These are phyloP conservation scores for Colletotrichum tamarilloi DNA, from an alignment of 2,329 filamentous ascomycete genomes.

Conservation along the genomic window DNA sequence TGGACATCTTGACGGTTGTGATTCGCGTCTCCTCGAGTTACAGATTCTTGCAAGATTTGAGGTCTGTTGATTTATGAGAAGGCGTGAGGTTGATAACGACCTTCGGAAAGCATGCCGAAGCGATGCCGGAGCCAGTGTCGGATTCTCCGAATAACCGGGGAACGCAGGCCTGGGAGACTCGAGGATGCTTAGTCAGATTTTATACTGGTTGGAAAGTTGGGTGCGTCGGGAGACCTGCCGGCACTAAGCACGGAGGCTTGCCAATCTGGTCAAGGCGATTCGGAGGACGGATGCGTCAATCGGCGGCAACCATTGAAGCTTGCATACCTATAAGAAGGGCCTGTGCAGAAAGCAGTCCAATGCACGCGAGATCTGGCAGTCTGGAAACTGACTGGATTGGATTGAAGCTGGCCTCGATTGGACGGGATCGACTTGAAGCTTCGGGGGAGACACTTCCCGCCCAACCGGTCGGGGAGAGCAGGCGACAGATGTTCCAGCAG, in stretches of 20 bases:
- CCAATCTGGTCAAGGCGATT: constrained; percentile 4
- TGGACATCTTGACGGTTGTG: constrained; percentile 41
- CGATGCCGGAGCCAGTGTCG: constrained; percentile 26
- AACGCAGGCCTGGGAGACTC: neutral
- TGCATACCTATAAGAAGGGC: neutral
- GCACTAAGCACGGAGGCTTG: constrained; percentile 1
- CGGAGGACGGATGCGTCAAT: neutral
- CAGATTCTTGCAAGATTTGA: neutral
- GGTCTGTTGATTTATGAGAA: neutral
- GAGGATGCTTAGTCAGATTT: neutral
- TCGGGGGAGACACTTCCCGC: neutral
- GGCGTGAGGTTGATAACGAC: neutral
- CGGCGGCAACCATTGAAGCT: neutral
- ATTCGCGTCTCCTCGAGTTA: neutral
- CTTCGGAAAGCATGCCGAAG: constrained; percentile 11
- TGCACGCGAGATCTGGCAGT: neutral
- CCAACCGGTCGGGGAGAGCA: neutral
- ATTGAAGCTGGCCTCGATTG: neutral
- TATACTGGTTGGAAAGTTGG: neutral
- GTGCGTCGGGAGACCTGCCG: neutral
- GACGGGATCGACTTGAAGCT: neutral
- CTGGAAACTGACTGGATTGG: neutral
- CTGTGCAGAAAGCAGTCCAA: neutral
- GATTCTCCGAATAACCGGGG: constrained; percentile 23
- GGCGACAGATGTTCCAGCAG: neutral